Evolutionary conservation across 2,329 filamentous ascomycete species (phyloP).

Genomic region (Nakataea oryzae): DNA sequence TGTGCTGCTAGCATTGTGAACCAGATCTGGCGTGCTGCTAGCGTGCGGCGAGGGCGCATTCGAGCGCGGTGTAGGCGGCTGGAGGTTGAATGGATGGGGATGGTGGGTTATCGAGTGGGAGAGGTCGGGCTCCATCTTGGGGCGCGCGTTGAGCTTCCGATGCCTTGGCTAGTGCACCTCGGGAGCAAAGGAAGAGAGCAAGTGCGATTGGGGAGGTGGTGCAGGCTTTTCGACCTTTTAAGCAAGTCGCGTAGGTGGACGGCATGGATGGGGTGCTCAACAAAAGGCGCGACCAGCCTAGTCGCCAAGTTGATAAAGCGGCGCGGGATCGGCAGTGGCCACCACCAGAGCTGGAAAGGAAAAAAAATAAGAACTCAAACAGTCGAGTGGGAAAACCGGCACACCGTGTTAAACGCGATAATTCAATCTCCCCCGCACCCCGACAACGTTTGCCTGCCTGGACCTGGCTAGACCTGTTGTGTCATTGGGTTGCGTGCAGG

Average conservation of each 20-base stretch:
- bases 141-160: neutral
- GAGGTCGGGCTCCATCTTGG: slow-evolving; percentile 19
- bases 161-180: neutral
- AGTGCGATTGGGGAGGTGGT: neutral
- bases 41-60: slow-evolving; percentile 14
- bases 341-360: neutral
- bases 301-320: too few relatives aligned
- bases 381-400: too few relatives aligned
- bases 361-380: neutral
- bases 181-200: too few relatives aligned
- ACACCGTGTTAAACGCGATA: too few relatives aligned
- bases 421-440: too few relatives aligned
- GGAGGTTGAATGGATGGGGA: slow-evolving; percentile 28
- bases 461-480: neutral
- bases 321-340: neutral
- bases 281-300: neutral
- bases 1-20: slow-evolving; percentile 3
- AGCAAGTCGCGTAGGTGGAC: too few relatives aligned
- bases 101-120: slow-evolving; percentile 20
- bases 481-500: too few relatives aligned
- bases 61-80: slow-evolving; percentile 15
- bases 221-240: neutral
- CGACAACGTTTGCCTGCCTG: neutral
- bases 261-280: neutral
- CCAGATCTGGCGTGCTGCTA: slow-evolving; percentile 4